These are phyloP conservation scores for Yarrowia phangngaensis DNA, from an alignment of 805 yeast genomes.

Conservation along the genomic window DNA sequence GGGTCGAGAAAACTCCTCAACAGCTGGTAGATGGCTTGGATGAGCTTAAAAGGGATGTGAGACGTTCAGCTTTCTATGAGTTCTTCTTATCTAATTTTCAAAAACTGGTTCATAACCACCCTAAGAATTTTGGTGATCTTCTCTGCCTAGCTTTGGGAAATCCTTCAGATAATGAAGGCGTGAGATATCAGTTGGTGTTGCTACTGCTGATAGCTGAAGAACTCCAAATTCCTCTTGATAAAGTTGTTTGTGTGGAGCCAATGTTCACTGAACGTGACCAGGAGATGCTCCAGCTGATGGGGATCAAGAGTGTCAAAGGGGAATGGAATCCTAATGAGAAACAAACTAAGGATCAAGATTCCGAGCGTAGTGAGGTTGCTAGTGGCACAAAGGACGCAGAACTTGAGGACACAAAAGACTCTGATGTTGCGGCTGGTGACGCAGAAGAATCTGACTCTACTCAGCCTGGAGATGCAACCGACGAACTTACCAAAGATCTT, in stretches of 20 bases:
- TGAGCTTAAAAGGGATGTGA: constrained; percentile 20
- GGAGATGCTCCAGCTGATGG: constrained; percentile 36
- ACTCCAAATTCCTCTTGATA: constrained; percentile 28
- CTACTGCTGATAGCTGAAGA: constrained; percentile 44
- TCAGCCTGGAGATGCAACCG: no score
- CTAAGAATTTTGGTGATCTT: constrained; percentile 36
- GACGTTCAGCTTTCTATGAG: constrained; percentile 27
- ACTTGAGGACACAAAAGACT: no score
- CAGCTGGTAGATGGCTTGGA: constrained; percentile 29
- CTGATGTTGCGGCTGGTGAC: no score
- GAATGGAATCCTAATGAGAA: constrained; percentile 27
- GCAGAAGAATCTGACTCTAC: no score
- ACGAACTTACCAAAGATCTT: no score
- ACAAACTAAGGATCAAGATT: neutral
- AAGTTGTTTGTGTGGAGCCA: constrained; percentile 62
- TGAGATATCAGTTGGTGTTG: constrained; percentile 64
- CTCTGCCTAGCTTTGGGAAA: constrained; percentile 73
- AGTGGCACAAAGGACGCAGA: no score
- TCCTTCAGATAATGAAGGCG: constrained; percentile 54
- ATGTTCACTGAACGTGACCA: constrained; percentile 50
- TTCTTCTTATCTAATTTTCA: constrained; percentile 5
- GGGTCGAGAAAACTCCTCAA: constrained; percentile 30
- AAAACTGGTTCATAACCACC: constrained; percentile 4
- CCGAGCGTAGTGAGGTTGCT: constrained; percentile 31
- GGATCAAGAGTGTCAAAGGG: constrained; percentile 35